Percentiles rank a stretch among this genome's conserved stretches.
Evolutionary conservation across 768 basidiomycete genomes (phyloP).

Genomic region (Lentinus brumalis): DNA sequence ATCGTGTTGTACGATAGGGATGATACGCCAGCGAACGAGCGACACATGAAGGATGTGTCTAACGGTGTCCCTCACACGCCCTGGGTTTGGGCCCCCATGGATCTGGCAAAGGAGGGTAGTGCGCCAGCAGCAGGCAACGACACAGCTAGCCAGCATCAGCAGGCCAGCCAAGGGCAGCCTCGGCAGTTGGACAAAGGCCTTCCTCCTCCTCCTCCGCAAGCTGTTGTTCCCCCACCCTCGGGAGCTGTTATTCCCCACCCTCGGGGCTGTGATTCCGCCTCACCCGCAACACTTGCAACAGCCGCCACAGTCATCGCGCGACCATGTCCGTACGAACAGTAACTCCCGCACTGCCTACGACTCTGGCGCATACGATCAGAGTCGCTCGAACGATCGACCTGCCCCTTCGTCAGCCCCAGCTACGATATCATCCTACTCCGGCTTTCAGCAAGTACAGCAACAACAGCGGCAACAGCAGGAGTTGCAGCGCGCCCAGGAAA

Average conservation of each 20-base stretch:
- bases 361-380: not conserved
- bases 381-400: not conserved
- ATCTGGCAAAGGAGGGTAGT: constrained; percentile 23
- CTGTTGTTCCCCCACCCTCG: no score
- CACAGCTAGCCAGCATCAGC: constrained; percentile 3
- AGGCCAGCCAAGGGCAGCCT: constrained; percentile 3
- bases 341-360: not conserved
- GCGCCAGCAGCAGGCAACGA: constrained; percentile 20
- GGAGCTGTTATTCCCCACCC: no score
- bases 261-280: no score
- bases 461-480: constrained; percentile 18
- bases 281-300: no score
- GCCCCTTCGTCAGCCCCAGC: constrained; percentile 5
- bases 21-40: constrained; percentile 14
- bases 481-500: not conserved
- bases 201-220: not conserved
- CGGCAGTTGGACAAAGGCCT: not conserved
- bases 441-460: constrained; percentile 19
- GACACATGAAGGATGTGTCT: constrained; percentile 18
- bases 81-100: constrained; percentile 65
- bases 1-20: constrained; percentile 6
- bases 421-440: constrained; percentile 9
- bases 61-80: constrained; percentile 55
- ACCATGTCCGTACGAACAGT: not conserved
- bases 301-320: not conserved